Percentiles rank a stretch among this genome's conserved stretches.
Conservation (phyloP, 1,139 yeast species). For the Magnusiomyces tetraspermus region DNA sequence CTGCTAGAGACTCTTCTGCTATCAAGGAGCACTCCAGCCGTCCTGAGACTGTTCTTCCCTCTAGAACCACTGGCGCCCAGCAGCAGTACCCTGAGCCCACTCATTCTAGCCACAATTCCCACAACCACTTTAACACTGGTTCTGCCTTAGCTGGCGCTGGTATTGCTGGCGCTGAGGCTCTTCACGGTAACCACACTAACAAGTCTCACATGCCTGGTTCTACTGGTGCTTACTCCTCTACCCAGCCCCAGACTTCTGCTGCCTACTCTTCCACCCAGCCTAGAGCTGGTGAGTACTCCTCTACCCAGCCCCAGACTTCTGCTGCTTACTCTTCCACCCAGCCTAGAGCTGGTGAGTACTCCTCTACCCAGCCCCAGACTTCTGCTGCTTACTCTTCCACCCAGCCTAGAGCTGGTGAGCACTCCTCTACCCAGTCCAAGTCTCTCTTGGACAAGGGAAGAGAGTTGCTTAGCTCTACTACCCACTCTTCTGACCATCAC, state of each 20-base stretch:
- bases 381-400: neutral
- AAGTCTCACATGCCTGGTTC: neutral
- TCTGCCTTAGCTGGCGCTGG: too few species aligned
- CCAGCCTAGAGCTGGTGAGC: neutral
- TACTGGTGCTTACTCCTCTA: conserved; percentile 4
- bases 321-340: too few species aligned
- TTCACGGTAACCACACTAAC: conserved; percentile 5
- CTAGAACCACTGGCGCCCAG: conserved; percentile 5
- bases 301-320: neutral
- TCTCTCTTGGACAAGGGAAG: too few species aligned
- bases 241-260: neutral
- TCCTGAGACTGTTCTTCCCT: neutral
- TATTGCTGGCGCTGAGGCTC: conserved; percentile 4
- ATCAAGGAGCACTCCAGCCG: too few species aligned
- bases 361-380: neutral
- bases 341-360: conserved; percentile 4
- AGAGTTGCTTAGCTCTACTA: too few species aligned
- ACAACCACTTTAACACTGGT: conserved; percentile 6
- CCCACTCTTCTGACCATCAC: neutral
- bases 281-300: neutral
- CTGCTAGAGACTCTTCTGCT: too few species aligned
- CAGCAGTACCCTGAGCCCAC: neutral
- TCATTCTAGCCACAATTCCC: conserved; percentile 1
- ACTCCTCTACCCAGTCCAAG: neutral
- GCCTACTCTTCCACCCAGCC: neutral